Evolutionary conservation across 495 filamentous ascomycete genomes (phyloP).

Genomic region (Parathielavia hyrcaniae): DNA sequence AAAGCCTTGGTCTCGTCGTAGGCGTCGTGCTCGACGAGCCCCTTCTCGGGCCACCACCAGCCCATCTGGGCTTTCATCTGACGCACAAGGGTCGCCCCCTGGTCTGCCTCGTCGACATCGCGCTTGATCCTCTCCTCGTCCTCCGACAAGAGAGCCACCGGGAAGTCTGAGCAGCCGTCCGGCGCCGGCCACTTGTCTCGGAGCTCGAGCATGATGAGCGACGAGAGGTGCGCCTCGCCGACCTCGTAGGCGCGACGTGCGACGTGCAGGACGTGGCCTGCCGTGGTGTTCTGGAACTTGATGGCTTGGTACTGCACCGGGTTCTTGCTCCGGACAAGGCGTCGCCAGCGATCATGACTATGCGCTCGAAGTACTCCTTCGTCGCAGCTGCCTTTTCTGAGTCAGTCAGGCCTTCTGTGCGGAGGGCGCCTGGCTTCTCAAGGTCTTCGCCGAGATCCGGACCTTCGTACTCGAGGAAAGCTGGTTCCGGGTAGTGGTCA

Average conservation of each 20-base stretch:
- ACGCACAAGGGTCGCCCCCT: too few species aligned
- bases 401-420: background rate
- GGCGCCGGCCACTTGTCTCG: background rate
- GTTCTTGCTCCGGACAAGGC: background rate
- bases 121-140: background rate
- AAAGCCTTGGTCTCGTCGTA: background rate
- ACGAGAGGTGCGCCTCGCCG: background rate
- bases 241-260: conserved; percentile 1
- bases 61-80: too few species aligned
- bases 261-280: background rate
- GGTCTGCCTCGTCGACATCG: background rate
- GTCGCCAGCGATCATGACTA: conserved; percentile 1
- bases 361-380: background rate
- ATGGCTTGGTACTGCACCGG: background rate
- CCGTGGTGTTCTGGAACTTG: background rate
- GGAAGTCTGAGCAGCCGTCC: background rate
- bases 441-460: background rate
- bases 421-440: background rate
- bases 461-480: background rate
- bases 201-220: background rate
- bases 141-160: background rate
- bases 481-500: background rate
- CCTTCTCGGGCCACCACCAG: too few species aligned
- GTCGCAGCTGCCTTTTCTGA: background rate
- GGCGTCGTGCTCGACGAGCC: too few species aligned